A percentile compares a stretch with the other conserved stretches of the same genome.
Conservation (phyloP, 2,329 filamentous ascomycete genomes). For the Exutisphaerella laricina region DNA sequence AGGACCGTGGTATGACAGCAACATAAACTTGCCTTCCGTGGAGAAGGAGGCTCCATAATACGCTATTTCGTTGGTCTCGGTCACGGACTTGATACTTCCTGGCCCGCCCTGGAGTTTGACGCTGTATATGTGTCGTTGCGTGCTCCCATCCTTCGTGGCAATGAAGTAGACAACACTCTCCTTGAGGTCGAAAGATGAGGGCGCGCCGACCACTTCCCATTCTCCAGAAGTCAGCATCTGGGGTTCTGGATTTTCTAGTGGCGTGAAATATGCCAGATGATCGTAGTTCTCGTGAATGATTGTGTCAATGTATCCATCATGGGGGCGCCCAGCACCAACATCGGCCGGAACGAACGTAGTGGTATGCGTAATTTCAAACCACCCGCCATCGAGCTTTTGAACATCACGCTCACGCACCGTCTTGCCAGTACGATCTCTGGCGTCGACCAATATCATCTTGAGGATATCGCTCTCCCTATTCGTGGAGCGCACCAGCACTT, state of each 20-base stretch:
- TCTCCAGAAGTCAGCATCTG: conserved; percentile 78
- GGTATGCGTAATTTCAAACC: conserved; percentile 89
- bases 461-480: conserved; percentile 92
- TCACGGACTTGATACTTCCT: conserved; percentile 61
- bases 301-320: conserved; percentile 91
- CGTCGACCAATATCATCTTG: conserved; percentile 80
- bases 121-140: conserved; percentile 85
- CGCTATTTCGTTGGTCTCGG: conserved; percentile 65
- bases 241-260: conserved; percentile 75
- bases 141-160: conserved; percentile 78
- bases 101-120: conserved; percentile 73
- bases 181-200: conserved; percentile 75
- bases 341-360: conserved; percentile 85
- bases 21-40: conserved; percentile 68
- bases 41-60: conserved; percentile 86
- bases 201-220: conserved; percentile 87
- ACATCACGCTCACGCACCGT: conserved; percentile 76
- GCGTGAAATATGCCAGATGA: conserved; percentile 88
- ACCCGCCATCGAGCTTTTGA: conserved; percentile 82
- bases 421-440: conserved; percentile 64
- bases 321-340: conserved; percentile 57
- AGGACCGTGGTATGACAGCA: conserved; percentile 81
- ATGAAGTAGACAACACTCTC: conserved; percentile 89
- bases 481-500: conserved; percentile 83
- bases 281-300: conserved; percentile 81